Evolutionary conservation across 108 stramenopile species (phyloP).

Genomic region (Nitzschia inconspicua): DNA sequence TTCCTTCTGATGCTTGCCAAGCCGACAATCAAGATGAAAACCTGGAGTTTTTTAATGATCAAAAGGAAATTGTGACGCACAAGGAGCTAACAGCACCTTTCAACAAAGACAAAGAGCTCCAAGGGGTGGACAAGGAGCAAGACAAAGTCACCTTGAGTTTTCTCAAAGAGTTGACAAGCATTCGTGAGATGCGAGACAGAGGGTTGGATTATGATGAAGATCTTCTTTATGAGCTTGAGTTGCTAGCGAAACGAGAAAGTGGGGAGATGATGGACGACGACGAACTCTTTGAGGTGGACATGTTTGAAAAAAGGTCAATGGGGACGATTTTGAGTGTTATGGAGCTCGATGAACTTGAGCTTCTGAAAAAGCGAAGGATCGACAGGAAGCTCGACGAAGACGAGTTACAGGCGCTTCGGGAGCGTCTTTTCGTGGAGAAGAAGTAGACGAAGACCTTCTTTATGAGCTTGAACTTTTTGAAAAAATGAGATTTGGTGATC

Average conservation of each 20-base stretch:
- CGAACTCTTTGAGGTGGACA: conserved; percentile 8
- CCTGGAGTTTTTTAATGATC: neutral
- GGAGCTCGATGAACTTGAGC: conserved; percentile 19
- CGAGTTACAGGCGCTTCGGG: conserved; percentile 8
- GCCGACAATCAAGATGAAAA: conserved; percentile 5
- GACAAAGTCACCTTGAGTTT: no score
- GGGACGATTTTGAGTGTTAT: neutral
- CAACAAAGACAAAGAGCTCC: no score
- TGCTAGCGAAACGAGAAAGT: conserved; percentile 2
- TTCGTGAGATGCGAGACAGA: neutral
- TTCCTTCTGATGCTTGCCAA: neutral
- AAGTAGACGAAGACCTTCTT: conserved; percentile 9
- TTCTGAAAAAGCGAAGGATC: conserved; percentile 6
- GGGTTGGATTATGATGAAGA: conserved; percentile 11
- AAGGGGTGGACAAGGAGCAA: no score
- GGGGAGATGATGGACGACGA: conserved; percentile 8
- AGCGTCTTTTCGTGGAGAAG: neutral
- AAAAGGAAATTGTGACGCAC: neutral
- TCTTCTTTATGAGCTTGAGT: conserved; percentile 23
- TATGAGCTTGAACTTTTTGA: conserved; percentile 22
- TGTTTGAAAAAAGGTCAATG: neutral
- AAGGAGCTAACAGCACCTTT: no score
- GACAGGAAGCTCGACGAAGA: neutral
- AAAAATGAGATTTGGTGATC: neutral
- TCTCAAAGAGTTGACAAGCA: no score